Conservation (phyloP, 768 basidiomycete genomes). For the Cystofilobasidium bisporidii region DNA sequence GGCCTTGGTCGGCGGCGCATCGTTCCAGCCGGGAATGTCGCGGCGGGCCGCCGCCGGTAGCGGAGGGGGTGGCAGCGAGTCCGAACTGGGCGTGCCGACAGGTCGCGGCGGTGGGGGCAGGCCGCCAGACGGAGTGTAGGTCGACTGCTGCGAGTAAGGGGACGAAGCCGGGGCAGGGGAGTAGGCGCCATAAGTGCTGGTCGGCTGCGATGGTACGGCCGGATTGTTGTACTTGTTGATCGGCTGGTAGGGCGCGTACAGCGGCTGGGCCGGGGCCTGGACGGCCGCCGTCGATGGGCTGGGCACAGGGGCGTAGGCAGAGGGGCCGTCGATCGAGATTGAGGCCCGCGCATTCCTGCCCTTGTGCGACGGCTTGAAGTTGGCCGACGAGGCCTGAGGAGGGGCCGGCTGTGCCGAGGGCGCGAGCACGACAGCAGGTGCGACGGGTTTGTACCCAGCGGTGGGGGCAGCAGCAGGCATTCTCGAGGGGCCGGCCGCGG, state of each 20-base stretch:
- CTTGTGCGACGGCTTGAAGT: conserved; percentile 3
- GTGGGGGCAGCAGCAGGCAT: conserved; percentile 8
- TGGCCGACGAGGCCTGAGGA: conserved; percentile 24
- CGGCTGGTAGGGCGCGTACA: conserved; percentile 15
- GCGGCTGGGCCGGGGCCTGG: conserved; percentile 9
- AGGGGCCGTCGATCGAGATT: conserved; percentile 17
- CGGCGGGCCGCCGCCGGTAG: conserved; percentile 55
- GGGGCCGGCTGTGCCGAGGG: conserved; percentile 3
- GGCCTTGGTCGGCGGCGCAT: conserved; percentile 53
- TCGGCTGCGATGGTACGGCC: conserved; percentile 20
- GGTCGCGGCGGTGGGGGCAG: conserved; percentile 25
- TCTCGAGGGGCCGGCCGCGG: conserved; percentile 32
- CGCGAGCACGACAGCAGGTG: neutral
- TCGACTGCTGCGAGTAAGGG: conserved; percentile 11
- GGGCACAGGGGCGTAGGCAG: conserved; percentile 12
- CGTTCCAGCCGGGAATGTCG: conserved; percentile 78
- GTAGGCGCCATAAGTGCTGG: conserved; percentile 4
- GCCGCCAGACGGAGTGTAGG: conserved; percentile 30
- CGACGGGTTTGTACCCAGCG: neutral
- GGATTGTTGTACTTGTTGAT: conserved; percentile 11
- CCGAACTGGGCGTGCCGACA: conserved; percentile 1
- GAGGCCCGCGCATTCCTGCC: conserved; percentile 16
- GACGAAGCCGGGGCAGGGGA: neutral
- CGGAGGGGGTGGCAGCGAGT: conserved; percentile 40
- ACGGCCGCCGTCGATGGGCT: conserved; percentile 19